Base-by-base conservation (phyloP, 345 rosid species). In the Pistacia vera region DNA sequence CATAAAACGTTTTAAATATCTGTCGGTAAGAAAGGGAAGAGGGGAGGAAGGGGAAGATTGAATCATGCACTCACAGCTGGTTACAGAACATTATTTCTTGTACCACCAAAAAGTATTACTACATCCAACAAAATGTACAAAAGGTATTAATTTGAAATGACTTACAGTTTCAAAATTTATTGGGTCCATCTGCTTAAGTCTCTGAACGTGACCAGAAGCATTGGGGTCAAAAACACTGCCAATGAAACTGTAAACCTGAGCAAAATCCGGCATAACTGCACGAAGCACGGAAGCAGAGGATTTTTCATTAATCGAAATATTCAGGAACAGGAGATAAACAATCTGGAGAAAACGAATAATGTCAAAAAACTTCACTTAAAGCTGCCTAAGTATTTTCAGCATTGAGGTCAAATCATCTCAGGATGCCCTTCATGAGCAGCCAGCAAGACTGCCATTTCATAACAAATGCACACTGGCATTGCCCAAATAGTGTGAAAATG, bases 211-310 rank as follows among this genome's bases (percentile, higher is more conserved):
- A 72, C 78, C 92, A 55, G 89, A 72, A 1, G 81, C 82, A 78
- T 65, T 64, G 46, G 97, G 99, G 79, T 96, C 98, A 76, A 96
- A 96, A 57, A 92, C 83, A 72, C 97, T 93, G 79, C 97, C 97
- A 64, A 96, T 83, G 87, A 96, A 96, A 74, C 89, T 88, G 84
- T 96, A 96, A n/a, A 96, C 98, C 83, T 91, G 85, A 25, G 93
- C 82, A 70, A 96, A 96, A 87, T 96, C 95, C 1, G 99, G 99
- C 86, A 86, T 78, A 80, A 82, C 98, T 96, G 97, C 87, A 75
- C 61, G 66, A 52, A 63, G 79, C 28, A 55, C 46, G 63, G 66
- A 52, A 63, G 77, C 28, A 55, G 54, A 67, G 77, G 72, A 20
- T 5, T 38, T 63, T 16, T 57, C 67, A 66, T 74, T 8, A 71